Percentiles rank a stretch among this genome's conserved stretches.
phyloP scores from a whole-genome alignment of 164 flowering plant genomes.

The Umbilicus rupestris region DNA sequence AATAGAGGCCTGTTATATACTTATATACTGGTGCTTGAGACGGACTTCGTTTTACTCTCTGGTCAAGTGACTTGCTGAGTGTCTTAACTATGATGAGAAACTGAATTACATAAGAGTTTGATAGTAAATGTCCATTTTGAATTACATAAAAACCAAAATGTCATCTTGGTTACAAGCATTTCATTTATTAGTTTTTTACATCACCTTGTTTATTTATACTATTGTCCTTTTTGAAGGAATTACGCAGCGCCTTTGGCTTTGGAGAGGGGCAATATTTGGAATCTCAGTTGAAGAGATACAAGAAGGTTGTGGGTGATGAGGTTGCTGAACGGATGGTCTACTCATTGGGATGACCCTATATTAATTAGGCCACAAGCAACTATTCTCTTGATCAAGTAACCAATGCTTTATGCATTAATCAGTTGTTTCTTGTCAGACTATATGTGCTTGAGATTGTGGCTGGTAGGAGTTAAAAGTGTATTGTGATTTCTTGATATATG shows the following conservation, averaged over 20 bases:
- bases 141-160: not conserved
- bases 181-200: not conserved
- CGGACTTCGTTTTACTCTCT: not conserved
- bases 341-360: constrained; percentile 26
- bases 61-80: not conserved
- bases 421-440: no score
- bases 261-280: constrained; percentile 30
- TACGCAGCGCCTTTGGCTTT: constrained; percentile 26
- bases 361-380: not conserved
- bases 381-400: not conserved
- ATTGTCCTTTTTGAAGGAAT: constrained; percentile 36
- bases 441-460: not conserved
- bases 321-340: constrained; percentile 57
- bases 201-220: not conserved
- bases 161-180: not conserved
- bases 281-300: constrained; percentile 41
- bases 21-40: not conserved
- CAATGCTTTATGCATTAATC: not conserved
- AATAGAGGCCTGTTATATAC: not conserved
- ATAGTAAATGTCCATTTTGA: not conserved
- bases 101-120: not conserved
- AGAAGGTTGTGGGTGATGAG: constrained; percentile 51
- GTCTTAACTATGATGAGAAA: not conserved
- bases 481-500: no score
- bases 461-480: constrained; percentile 2